Conservation (phyloP, 345 rosid genomes). For the Hevea brasiliensis region DNA sequence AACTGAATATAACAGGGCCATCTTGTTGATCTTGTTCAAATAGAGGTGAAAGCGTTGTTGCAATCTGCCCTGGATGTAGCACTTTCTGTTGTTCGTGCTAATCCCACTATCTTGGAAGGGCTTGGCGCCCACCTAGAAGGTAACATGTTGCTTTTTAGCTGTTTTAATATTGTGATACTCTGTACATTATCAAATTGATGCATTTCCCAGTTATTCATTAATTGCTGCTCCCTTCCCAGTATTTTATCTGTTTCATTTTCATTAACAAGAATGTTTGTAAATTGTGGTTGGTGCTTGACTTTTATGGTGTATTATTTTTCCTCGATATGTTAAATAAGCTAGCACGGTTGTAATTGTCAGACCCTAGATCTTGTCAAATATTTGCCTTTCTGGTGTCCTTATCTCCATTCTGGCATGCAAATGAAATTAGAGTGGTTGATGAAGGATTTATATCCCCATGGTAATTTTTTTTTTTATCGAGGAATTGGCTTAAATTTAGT, state of each 20-base stretch:
- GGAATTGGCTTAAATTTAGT: background rate
- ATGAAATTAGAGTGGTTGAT: background rate
- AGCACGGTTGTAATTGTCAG: background rate
- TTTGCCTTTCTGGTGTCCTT: background rate
- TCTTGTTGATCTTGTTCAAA: conserved; percentile 86
- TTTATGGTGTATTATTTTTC: background rate
- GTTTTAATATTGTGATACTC: background rate
- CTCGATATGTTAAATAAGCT: background rate
- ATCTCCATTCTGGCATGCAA: background rate
- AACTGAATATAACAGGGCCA: conserved; percentile 57
- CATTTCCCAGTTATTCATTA: background rate
- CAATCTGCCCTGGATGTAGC: conserved; percentile 81
- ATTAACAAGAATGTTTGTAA: background rate
- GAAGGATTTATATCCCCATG: background rate
- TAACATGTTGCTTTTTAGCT: conserved; percentile 22
- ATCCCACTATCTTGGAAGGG: conserved; percentile 83
- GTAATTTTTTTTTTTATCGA: background rate
- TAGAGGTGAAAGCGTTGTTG: conserved; percentile 72
- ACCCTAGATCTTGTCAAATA: background rate
- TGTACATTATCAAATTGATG: background rate
- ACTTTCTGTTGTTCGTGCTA: conserved; percentile 70
- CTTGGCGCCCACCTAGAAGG: conserved; percentile 96
- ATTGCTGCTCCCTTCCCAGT: background rate
- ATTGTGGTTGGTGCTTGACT: background rate
- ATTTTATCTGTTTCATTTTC: background rate